Base-by-base conservation (phyloP, 495 filamentous ascomycete genomes). In the Astrothelium macrocarpum region DNA sequence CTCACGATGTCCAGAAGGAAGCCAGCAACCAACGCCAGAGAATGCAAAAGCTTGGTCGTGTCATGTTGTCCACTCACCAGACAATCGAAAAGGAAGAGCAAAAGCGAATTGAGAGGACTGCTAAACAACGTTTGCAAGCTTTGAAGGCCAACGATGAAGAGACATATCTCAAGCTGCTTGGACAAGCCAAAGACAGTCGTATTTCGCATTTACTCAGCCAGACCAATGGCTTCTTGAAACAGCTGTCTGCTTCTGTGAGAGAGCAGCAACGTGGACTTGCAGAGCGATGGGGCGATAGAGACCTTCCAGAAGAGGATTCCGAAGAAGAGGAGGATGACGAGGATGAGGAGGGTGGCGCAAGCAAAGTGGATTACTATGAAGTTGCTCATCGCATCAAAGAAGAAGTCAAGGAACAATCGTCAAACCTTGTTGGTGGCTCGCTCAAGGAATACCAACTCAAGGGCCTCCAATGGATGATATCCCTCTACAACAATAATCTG, bases 381-480 rank as follows among this genome's bases (percentile, higher is more conserved):
- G 93, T 98, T 64, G 94, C 94, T 66, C 94, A 98, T 79, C 88
- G 90, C 64, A 86, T 96, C 77, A 90, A 91, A 74, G 94, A 98
- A 77, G 89, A 91, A 60, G 85, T 98, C 63, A 87, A 82, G 2
- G 78, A 77, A 59, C 94, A 98, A 70, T 91, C 94, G 9, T 70
- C 67, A 20, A 94, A 96, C 45, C 83, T 98, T 61, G 88, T 95
- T 64, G 94, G 94, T 66, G 94, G 94, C 70, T 87, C 81, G 2
- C 79, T 98, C 56, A 98, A 98, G 75, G 94, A 98, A 72, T 98
- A 98, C 76, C 94, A 98, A 77, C 49, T 98, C 74, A 97, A 96
- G 83, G 94, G 94, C 77, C 75, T 98, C 65, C 94, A 98, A 74
- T 98, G 94, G 94, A 97, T 98, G 94, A 84, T 97, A 62, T 98